These are phyloP conservation scores for Globisporangium nodosum DNA, from an alignment of 352 stramenopile species.

Conservation along the genomic window DNA sequence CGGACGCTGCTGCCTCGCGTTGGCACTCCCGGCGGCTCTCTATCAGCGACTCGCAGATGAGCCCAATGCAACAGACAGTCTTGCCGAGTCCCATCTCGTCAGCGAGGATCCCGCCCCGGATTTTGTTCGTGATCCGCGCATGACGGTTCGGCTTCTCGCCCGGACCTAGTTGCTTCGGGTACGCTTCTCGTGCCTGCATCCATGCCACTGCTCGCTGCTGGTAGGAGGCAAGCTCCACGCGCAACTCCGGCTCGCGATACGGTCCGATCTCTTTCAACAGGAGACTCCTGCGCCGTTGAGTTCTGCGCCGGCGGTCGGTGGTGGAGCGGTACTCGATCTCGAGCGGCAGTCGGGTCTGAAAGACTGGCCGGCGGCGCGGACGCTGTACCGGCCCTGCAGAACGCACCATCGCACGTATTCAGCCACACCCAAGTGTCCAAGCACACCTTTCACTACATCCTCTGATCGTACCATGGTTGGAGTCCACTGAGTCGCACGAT, in stretches of 20 bases:
- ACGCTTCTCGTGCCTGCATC: slow-evolving; percentile 73
- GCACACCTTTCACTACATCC: not conserved
- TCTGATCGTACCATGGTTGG: slow-evolving; percentile 1
- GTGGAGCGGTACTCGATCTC: slow-evolving; percentile 52
- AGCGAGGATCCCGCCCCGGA: slow-evolving; percentile 76
- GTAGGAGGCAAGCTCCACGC: slow-evolving; percentile 69
- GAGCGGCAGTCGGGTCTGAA: slow-evolving; percentile 58
- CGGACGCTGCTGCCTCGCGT: slow-evolving; percentile 8
- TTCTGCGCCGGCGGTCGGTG: slow-evolving; percentile 42
- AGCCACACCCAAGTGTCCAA: not conserved
- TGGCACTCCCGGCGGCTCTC: slow-evolving; percentile 27
- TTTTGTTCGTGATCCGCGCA: slow-evolving; percentile 24
- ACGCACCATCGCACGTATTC: not conserved
- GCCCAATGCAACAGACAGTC: slow-evolving; percentile 85
- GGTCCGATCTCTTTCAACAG: slow-evolving; percentile 34
- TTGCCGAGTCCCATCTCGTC: slow-evolving; percentile 90
- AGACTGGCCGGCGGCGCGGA: slow-evolving; percentile 11
- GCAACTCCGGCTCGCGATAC: slow-evolving; percentile 41
- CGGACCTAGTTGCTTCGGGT: not conserved
- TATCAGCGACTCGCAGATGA: slow-evolving; percentile 66
- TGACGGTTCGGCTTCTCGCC: slow-evolving; percentile 21
- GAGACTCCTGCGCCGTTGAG: slow-evolving; percentile 17
- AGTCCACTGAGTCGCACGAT: slow-evolving; percentile 9
- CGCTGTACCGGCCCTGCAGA: not conserved
- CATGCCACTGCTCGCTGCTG: slow-evolving; percentile 84